Base-by-base conservation (phyloP, 2,329 filamentous ascomycete species). In the Aspergillus sp. region DNA sequence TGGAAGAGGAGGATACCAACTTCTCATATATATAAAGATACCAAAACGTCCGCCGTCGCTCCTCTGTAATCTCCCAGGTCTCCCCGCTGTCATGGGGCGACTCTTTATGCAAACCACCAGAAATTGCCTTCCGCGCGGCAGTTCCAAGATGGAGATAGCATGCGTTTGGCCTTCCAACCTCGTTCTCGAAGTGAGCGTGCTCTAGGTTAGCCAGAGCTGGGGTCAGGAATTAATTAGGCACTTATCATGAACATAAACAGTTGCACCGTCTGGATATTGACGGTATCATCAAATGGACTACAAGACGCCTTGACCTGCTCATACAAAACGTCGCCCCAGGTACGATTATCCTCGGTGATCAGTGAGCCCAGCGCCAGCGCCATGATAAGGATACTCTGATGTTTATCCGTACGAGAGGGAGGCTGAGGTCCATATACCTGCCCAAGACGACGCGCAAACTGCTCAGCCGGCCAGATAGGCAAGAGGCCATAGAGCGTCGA, bases 201-300 rank as follows among this genome's bases (percentile, higher is more conserved):
- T 55, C 9, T 20, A 4, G 34, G 57, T 51, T 56, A 51, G 61
- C 64, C 12, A 63, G 60, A 30, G 15, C 4, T 19, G 13, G 2
- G 2, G 17, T 6, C 17, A 15, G 15, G 4, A 4, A 7, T 4
- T 3, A 37, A 44, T 3, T 3, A 34, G 8, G 27, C n/a, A 75
- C 77, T 77, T 76, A 79, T 79, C 75, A 80, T 78, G 30, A 79
- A 66, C 13, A 79, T 61, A 0, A 76, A 70, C 6, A 79, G 69
- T 56, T 80, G 78, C 3, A 80, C 69, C 1, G 73, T 73, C 51
- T 79, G 75, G 13, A 78, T 61, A 44, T 80, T 80, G 2, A 80
- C 77, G 15, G 78, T 72, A 24, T 80, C 77, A 46, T 80, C 77
- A 47, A 76, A 53, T 1, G 51, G 66, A 5, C 63, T 64, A 12